These are phyloP conservation scores for Xanthoceras sorbifolium DNA, from an alignment of 345 rosid genomes.

Conservation along the genomic window DNA sequence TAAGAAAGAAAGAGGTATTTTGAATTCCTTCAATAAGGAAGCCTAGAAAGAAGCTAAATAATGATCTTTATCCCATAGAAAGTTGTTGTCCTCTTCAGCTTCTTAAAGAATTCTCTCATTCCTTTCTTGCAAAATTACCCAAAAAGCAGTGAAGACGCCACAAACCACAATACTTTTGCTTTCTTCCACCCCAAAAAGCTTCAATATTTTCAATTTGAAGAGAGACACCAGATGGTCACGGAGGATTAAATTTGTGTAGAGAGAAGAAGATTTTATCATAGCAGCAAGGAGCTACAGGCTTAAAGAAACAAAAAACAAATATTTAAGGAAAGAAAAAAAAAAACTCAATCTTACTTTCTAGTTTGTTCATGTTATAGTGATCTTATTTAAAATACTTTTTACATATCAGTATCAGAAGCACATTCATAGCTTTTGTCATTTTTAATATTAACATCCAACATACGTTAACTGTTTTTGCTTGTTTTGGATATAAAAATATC, in stretches of 20 bases:
- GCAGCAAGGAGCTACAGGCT: neutral
- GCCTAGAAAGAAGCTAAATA: too few relatives aligned
- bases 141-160: neutral
- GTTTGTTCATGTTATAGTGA: neutral
- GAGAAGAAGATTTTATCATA: neutral
- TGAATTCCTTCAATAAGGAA: too few relatives aligned
- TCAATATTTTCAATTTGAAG: neutral
- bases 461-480: too few relatives aligned
- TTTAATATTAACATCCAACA: neutral
- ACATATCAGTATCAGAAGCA: neutral
- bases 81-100: too few relatives aligned
- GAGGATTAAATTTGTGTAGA: neutral
- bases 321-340: too few relatives aligned
- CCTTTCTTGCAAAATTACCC: neutral
- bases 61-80: too few relatives aligned
- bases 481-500: too few relatives aligned
- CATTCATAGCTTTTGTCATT: neutral
- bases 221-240: neutral
- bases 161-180: too few relatives aligned
- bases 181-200: neutral
- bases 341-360: too few relatives aligned
- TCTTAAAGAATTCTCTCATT: neutral
- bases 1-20: too few relatives aligned
- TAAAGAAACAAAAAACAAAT: too few relatives aligned
- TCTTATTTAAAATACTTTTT: neutral